phyloP scores from a whole-genome alignment of 345 rosid genomes.

The Gossypium thurberi region DNA sequence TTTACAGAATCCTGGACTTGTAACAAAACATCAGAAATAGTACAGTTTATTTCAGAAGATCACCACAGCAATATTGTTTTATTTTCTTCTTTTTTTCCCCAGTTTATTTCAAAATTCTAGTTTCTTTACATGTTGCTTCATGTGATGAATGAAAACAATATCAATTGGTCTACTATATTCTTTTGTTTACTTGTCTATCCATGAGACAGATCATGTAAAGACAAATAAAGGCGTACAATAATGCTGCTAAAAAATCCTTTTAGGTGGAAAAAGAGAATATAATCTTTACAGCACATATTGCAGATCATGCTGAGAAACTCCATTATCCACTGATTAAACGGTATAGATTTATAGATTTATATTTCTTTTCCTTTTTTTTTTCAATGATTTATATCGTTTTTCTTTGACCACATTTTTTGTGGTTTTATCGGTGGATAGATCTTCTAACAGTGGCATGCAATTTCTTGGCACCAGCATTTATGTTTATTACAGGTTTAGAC shows the following conservation, averaged over 20 bases:
- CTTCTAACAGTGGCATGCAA: neutral
- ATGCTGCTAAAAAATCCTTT: neutral
- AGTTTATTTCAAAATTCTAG: neutral
- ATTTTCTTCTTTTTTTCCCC: neutral
- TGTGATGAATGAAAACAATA: no score
- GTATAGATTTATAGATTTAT: neutral
- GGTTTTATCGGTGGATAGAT: neutral
- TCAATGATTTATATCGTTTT: no score
- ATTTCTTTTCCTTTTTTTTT: neutral
- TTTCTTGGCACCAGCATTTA: neutral
- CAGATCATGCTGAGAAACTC: neutral
- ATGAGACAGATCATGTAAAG: conserved; percentile 8
- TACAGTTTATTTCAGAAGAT: neutral
- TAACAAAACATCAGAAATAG: conserved; percentile 12
- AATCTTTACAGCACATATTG: neutral
- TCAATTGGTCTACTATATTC: neutral
- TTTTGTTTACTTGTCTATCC: neutral
- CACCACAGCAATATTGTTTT: neutral
- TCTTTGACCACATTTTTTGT: no score
- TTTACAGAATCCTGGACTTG: conserved; percentile 10
- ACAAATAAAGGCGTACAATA: neutral
- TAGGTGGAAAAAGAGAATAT: neutral
- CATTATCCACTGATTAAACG: neutral
- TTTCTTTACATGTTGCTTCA: no score
- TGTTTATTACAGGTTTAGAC: neutral